A percentile compares a stretch with the other conserved stretches of the same genome.
Evolutionary conservation across 495 filamentous ascomycete genomes (phyloP).

Genomic region (Tricharina praecox): DNA sequence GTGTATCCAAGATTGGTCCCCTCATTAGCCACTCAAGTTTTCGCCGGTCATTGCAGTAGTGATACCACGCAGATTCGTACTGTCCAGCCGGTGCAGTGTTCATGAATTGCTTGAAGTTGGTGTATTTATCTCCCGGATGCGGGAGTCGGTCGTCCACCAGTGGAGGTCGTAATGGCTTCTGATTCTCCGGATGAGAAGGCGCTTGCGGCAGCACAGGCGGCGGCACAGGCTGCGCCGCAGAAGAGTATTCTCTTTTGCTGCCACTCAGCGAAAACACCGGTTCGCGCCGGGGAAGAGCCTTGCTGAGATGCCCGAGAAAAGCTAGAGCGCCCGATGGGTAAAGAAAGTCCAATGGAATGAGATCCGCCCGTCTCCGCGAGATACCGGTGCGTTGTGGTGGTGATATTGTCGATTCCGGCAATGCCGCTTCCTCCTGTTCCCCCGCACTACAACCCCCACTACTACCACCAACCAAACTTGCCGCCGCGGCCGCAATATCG

Average conservation of each 20-base stretch:
- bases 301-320: conserved; percentile 17
- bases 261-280: conserved; percentile 8
- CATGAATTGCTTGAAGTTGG: conserved; percentile 11
- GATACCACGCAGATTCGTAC: conserved; percentile 22
- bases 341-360: conserved; percentile 23
- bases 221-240: neutral
- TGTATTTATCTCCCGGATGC: conserved; percentile 5
- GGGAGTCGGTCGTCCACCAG: neutral
- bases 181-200: too few species aligned
- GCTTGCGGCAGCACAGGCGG: neutral
- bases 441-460: conserved; percentile 9
- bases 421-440: neutral
- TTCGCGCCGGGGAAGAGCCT: conserved; percentile 10
- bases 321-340: conserved; percentile 23
- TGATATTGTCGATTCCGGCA: neutral
- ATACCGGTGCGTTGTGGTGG: neutral
- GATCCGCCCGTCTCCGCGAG: conserved; percentile 4
- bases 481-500: conserved; percentile 5
- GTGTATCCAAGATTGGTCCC: neutral
- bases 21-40: neutral
- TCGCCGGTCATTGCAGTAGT: conserved; percentile 11
- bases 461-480: conserved; percentile 15
- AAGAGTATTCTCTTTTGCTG: conserved; percentile 17
- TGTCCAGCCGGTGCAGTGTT: neutral
- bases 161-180: too few species aligned